Evolutionary conservation across 371 early-diverging fungal genomes (phyloP).

Genomic region (Funneliformis caledonium): DNA sequence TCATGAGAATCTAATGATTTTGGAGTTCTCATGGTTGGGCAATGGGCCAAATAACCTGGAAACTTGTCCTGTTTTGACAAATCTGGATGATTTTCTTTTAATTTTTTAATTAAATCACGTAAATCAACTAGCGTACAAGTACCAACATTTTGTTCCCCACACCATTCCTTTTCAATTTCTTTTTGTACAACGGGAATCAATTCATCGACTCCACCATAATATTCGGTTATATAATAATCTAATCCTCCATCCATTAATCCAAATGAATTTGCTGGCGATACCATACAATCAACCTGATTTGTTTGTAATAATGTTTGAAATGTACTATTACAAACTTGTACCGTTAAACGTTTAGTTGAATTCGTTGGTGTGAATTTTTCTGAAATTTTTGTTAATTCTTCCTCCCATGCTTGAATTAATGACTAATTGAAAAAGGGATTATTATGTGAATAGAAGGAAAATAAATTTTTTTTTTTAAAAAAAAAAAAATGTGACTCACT

Average conservation of each 20-base stretch:
- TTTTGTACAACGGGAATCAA: slow-evolving; percentile 38
- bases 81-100: neutral
- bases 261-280: slow-evolving; percentile 40
- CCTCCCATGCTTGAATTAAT: slow-evolving; percentile 26
- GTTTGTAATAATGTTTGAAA: slow-evolving; percentile 32
- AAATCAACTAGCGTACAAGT: slow-evolving; percentile 39
- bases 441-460: neutral
- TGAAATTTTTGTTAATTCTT: slow-evolving; percentile 28
- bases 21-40: slow-evolving; percentile 39
- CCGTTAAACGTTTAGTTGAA: slow-evolving; percentile 13
- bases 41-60: slow-evolving; percentile 31
- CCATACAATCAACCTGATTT: slow-evolving; percentile 19
- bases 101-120: neutral
- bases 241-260: slow-evolving; percentile 41
- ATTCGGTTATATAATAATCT: slow-evolving; percentile 36
- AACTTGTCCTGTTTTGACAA: neutral
- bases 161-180: slow-evolving; percentile 33
- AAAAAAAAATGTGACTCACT: neutral
- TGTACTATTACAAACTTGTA: slow-evolving; percentile 13
- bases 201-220: slow-evolving; percentile 32
- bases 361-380: neutral
- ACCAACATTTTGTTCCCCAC: slow-evolving; percentile 41
- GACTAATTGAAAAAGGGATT: neutral
- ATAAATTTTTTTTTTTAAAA: neutral
- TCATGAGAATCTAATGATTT: slow-evolving; percentile 18